A percentile compares a stretch with the other conserved stretches of the same genome.
Conservation (phyloP, 805 yeast species). For the Kockiozyma suomiensis region DNA sequence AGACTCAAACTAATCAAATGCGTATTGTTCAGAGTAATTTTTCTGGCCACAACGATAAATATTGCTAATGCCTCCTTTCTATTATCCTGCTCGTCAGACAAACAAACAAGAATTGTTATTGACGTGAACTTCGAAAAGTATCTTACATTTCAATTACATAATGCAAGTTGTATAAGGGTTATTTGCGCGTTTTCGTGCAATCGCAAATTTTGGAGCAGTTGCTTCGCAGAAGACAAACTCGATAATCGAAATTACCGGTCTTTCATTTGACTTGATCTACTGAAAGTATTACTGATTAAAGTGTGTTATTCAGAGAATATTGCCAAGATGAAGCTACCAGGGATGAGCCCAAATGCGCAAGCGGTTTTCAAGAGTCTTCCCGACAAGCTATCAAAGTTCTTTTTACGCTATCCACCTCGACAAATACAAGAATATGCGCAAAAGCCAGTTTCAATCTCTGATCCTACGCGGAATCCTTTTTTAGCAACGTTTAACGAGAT, state of each 20-base stretch:
- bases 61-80: background rate
- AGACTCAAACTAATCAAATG: no score
- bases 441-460: slow-evolving; percentile 60
- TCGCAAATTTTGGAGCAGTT: background rate
- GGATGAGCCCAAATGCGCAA: slow-evolving; percentile 9
- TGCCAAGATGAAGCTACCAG: background rate
- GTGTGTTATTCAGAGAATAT: no score
- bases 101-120: no score
- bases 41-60: no score
- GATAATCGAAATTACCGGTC: no score
- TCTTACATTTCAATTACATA: no score
- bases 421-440: slow-evolving; percentile 62
- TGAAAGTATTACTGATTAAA: background rate
- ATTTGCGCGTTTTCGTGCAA: background rate
- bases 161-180: no score
- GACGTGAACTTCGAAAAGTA: no score
- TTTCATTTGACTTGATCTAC: no score
- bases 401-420: slow-evolving; percentile 73
- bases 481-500: slow-evolving; percentile 74
- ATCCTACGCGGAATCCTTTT: slow-evolving; percentile 75
- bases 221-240: background rate
- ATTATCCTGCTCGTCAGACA: background rate
- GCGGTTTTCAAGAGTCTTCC: slow-evolving; percentile 59
- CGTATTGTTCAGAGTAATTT: no score
- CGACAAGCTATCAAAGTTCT: slow-evolving; percentile 64